Percentiles rank a stretch among this genome's conserved stretches.
Conservation (phyloP, 1,284 basidiomycete species). For the Pseudozyma flocculosa region DNA sequence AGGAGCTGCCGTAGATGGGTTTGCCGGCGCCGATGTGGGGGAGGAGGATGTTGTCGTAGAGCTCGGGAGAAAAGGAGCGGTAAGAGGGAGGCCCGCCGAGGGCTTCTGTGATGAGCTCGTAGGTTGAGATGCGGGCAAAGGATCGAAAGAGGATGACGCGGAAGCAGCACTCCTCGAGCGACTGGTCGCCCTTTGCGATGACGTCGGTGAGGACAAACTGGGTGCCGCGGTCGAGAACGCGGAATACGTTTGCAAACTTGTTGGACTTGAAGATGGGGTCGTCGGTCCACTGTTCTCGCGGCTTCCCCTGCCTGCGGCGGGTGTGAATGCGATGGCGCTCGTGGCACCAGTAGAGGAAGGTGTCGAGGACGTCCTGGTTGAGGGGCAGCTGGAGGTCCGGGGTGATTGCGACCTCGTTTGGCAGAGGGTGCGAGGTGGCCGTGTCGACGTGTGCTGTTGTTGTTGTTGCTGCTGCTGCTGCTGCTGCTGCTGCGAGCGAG, state of each 20-base stretch:
- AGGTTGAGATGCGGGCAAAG: constrained; percentile 68
- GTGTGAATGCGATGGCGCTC: constrained; percentile 23
- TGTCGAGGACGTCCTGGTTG: constrained; percentile 19
- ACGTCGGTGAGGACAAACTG: constrained; percentile 67
- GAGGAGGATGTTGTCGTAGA: constrained; percentile 63
- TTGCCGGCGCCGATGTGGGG: constrained; percentile 57
- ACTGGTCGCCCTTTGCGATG: constrained; percentile 67
- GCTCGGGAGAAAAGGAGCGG: constrained; percentile 61
- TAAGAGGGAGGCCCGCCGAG: constrained; percentile 64
- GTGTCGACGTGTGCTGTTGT: too few species aligned
- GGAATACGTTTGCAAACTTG: constrained; percentile 68
- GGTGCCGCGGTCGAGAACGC: constrained; percentile 66
- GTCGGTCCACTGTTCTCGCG: constrained; percentile 33
- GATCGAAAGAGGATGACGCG: constrained; percentile 67
- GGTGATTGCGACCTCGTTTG: constrained; percentile 20
- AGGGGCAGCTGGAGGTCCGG: constrained; percentile 22
- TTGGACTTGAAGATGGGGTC: constrained; percentile 63
- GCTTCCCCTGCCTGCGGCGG: constrained; percentile 4
- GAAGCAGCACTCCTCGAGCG: constrained; percentile 65
- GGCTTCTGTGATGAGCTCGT: constrained; percentile 63
- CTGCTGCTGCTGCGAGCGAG: too few species aligned
- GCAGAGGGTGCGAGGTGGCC: too few species aligned
- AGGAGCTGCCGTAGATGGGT: constrained; percentile 67
- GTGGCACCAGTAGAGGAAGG: constrained; percentile 24
- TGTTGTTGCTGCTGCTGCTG: too few species aligned